A percentile compares a stretch with the other conserved stretches of the same genome.
phyloP scores from a whole-genome alignment of 495 filamentous ascomycete species.

The Annulohypoxylon bovei region DNA sequence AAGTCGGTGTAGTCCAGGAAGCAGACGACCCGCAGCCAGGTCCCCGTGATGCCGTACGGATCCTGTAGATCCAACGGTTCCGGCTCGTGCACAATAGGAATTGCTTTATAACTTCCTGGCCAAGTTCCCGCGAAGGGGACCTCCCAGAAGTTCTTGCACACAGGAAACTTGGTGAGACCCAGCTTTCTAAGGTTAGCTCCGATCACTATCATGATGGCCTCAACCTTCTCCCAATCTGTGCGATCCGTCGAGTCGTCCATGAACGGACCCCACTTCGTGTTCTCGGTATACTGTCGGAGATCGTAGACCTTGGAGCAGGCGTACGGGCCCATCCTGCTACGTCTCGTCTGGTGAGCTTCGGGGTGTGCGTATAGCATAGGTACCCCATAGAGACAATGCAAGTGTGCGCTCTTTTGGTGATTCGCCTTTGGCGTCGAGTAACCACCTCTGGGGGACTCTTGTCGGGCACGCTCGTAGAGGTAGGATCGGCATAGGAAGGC shows the following conservation, averaged over 20 bases:
- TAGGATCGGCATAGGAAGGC: conserved; percentile 62
- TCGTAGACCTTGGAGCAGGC: conserved; percentile 72
- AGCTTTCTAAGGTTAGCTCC: conserved; percentile 63
- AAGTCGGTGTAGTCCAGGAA: conserved; percentile 68
- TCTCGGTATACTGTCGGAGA: conserved; percentile 66
- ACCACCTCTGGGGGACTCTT: conserved; percentile 18
- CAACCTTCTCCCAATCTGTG: conserved; percentile 77
- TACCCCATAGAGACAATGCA: conserved; percentile 69
- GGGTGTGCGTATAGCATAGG: conserved; percentile 48
- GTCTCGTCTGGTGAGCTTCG: conserved; percentile 40
- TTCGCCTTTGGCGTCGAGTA: conserved; percentile 25
- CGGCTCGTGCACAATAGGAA: conserved; percentile 43
- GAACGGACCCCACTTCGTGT: conserved; percentile 71
- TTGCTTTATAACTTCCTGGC: conserved; percentile 56
- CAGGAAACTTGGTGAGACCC: conserved; percentile 51
- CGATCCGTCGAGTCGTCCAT: conserved; percentile 57
- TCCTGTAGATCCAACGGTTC: conserved; percentile 59
- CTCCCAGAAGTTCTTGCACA: conserved; percentile 60
- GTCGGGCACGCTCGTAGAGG: conserved; percentile 60
- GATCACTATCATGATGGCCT: conserved; percentile 70
- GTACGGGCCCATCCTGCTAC: conserved; percentile 57
- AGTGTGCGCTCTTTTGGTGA: conserved; percentile 68
- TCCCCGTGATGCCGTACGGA: conserved; percentile 68
- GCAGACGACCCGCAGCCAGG: conserved; percentile 62
- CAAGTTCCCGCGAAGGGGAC: conserved; percentile 63